Conservation (phyloP, 140 eudicot genomes). For the Erigeron philadelphicus region DNA sequence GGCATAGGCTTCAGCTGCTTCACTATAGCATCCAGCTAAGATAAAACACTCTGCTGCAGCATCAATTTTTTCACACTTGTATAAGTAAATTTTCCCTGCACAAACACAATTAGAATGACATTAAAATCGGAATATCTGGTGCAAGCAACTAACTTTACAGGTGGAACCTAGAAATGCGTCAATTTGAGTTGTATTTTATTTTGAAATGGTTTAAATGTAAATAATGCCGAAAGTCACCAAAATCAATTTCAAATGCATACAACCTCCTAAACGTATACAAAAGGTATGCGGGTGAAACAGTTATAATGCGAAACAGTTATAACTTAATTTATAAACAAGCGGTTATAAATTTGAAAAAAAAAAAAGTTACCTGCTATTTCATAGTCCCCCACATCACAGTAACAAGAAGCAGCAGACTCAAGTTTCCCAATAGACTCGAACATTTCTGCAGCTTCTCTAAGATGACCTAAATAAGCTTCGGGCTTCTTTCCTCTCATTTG, state of each 20-base stretch:
- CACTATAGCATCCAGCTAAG: slow-evolving; percentile 36
- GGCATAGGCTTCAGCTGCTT: slow-evolving; percentile 56
- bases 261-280: no score
- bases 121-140: neutral
- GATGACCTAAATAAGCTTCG: slow-evolving; percentile 29
- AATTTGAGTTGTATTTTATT: no score
- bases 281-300: no score
- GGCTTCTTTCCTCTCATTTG: slow-evolving; percentile 42
- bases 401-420: slow-evolving; percentile 64
- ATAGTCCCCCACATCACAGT: slow-evolving; percentile 57
- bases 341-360: neutral
- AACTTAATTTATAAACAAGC: no score
- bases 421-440: slow-evolving; percentile 53
- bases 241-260: no score
- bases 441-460: slow-evolving; percentile 66
- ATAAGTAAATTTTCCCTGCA: slow-evolving; percentile 46
- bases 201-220: no score
- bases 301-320: no score
- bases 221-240: no score
- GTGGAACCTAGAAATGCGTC: no score
- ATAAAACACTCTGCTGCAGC: slow-evolving; percentile 61
- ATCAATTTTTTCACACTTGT: slow-evolving; percentile 35
- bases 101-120: neutral
- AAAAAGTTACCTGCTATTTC: slow-evolving; percentile 57
- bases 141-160: neutral